phyloP scores from a whole-genome alignment of 176 grass and related monocot species.

The Zea luxurians region DNA sequence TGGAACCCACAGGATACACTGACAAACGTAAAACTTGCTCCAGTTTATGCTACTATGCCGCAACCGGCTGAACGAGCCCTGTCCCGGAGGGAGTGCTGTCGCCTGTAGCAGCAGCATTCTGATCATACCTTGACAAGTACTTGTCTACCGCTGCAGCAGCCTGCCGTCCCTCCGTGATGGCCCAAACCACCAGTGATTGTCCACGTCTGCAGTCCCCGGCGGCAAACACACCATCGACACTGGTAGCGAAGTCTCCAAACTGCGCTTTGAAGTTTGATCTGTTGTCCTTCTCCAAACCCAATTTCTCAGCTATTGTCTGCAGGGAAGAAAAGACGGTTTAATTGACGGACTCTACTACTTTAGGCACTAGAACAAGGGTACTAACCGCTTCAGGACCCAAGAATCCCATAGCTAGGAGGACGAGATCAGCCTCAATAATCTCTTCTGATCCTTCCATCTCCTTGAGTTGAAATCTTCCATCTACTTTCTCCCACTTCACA shows the following conservation, averaged over 20 bases:
- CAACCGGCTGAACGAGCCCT: constrained; percentile 61
- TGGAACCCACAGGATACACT: constrained; percentile 23
- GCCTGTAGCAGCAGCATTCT: constrained; percentile 6
- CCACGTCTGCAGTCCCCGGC: constrained; percentile 94
- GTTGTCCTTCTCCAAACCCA: constrained; percentile 78
- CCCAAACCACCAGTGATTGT: constrained; percentile 97
- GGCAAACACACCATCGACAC: constrained; percentile 84
- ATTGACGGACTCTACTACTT: background rate
- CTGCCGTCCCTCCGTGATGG: constrained; percentile 91
- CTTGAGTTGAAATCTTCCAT: constrained; percentile 66
- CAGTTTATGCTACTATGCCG: constrained; percentile 56
- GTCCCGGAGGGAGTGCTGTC: constrained; percentile 32
- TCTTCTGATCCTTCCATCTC: constrained; percentile 78
- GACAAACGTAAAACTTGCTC: constrained; percentile 9
- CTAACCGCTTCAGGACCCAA: constrained; percentile 82
- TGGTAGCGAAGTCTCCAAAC: constrained; percentile 81
- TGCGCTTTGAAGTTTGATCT: constrained; percentile 94
- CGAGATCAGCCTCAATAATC: constrained; percentile 95
- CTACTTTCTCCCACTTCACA: constrained; percentile 71
- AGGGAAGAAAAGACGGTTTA: constrained; percentile 33
- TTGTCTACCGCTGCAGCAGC: constrained; percentile 72
- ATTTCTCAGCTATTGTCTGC: constrained; percentile 70
- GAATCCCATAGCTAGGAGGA: constrained; percentile 96
- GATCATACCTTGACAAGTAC: constrained; percentile 64
- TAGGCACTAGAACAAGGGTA: background rate